Percentiles rank a stretch among this genome's conserved stretches.
These are phyloP conservation scores for Leccinum pellstonianum DNA, from an alignment of 768 basidiomycete species.

Conservation along the genomic window DNA sequence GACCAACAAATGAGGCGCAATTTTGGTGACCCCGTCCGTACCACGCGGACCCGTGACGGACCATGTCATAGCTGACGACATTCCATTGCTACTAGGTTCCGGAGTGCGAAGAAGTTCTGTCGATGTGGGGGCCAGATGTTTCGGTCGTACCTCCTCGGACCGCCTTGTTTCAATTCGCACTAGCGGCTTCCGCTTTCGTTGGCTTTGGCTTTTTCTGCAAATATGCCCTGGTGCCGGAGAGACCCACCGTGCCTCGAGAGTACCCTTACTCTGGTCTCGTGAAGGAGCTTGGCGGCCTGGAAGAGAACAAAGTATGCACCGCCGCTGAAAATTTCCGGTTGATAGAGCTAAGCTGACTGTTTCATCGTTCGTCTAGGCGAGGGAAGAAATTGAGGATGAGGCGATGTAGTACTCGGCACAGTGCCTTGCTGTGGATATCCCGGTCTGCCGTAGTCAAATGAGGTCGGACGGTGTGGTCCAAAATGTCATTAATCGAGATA, in stretches of 20 bases:
- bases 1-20: conserved; percentile 77
- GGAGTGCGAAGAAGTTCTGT: conserved; percentile 75
- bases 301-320: conserved; percentile 68
- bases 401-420: conserved; percentile 14
- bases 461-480: background rate
- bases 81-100: conserved; percentile 58
- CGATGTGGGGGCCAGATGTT: conserved; percentile 87
- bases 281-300: conserved; percentile 73
- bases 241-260: conserved; percentile 66
- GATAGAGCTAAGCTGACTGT: conserved; percentile 8
- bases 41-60: conserved; percentile 1
- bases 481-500: background rate
- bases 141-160: conserved; percentile 56
- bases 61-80: conserved; percentile 16
- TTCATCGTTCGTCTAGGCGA: conserved; percentile 32
- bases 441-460: no score
- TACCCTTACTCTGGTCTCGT: conserved; percentile 78
- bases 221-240: conserved; percentile 53
- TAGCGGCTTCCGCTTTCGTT: conserved; percentile 62
- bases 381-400: conserved; percentile 32
- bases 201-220: conserved; percentile 61
- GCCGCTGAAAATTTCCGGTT: background rate
- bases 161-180: conserved; percentile 64
- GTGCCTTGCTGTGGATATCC: background rate
- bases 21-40: conserved; percentile 71